phyloP scores from a whole-genome alignment of 2,329 filamentous ascomycete genomes.

The Aspergillus pseudoviridinutans region DNA sequence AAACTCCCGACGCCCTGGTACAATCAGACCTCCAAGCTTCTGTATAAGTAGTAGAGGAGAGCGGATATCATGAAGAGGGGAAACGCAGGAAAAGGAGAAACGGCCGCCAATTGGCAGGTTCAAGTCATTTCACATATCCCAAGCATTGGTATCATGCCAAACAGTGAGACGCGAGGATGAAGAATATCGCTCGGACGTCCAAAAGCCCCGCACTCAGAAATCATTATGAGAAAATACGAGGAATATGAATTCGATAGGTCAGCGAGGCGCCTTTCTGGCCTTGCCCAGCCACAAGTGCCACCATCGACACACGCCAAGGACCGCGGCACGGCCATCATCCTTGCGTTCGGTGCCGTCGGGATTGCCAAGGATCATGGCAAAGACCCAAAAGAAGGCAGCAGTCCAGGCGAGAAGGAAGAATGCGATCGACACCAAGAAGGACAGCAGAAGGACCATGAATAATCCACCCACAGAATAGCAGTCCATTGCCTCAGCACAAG shows the following conservation, averaged over 20 bases:
- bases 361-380: slow-evolving; percentile 58
- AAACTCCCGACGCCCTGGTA: neutral
- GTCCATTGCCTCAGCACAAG: slow-evolving; percentile 25
- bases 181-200: neutral
- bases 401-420: slow-evolving; percentile 57
- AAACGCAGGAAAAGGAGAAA: neutral
- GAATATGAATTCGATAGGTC: slow-evolving; percentile 1
- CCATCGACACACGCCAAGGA: slow-evolving; percentile 55
- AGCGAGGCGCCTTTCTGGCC: slow-evolving; percentile 21
- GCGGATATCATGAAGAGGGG: neutral
- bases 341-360: slow-evolving; percentile 57
- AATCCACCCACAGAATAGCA: slow-evolving; percentile 39
- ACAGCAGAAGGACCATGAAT: slow-evolving; percentile 51
- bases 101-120: neutral
- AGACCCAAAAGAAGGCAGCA: slow-evolving; percentile 60
- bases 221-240: neutral
- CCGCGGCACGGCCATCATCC: slow-evolving; percentile 59
- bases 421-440: slow-evolving; percentile 54
- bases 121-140: slow-evolving; percentile 22
- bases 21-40: slow-evolving; percentile 2
- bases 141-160: slow-evolving; percentile 25
- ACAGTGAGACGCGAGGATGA: slow-evolving; percentile 11
- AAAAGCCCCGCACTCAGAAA: neutral
- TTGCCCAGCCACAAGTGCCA: slow-evolving; percentile 57
- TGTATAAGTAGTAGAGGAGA: slow-evolving; percentile 1